A percentile compares a stretch with the other conserved stretches of the same genome.
Conservation (phyloP, 805 yeast genomes). For the Lipomyces sp. region DNA sequence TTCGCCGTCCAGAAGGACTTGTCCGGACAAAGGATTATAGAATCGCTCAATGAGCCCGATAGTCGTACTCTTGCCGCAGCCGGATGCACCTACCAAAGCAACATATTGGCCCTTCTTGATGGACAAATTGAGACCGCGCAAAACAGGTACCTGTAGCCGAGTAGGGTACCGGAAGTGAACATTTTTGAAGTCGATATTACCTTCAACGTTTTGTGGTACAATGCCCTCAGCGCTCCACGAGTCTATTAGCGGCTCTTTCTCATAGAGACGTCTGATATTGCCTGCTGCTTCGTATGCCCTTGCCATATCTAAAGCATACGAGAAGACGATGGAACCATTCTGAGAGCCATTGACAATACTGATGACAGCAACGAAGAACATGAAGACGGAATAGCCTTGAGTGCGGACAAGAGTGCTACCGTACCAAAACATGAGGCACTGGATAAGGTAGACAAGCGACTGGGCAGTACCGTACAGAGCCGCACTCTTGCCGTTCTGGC, state of each 20-base stretch:
- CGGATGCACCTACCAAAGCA: slow-evolving; percentile 87
- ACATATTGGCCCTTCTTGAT: slow-evolving; percentile 81
- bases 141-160: slow-evolving; percentile 41
- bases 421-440: slow-evolving; percentile 52
- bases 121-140: slow-evolving; percentile 39
- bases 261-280: slow-evolving; percentile 45
- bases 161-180: slow-evolving; percentile 45
- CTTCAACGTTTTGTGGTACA: slow-evolving; percentile 46
- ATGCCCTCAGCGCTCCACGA: slow-evolving; percentile 43
- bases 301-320: slow-evolving; percentile 53
- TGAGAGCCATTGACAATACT: slow-evolving; percentile 51
- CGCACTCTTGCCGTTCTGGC: slow-evolving; percentile 40
- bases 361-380: slow-evolving; percentile 49
- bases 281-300: slow-evolving; percentile 49
- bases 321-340: slow-evolving; percentile 49
- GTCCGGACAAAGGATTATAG: slow-evolving; percentile 57
- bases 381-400: slow-evolving; percentile 42
- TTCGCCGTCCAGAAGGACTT: slow-evolving; percentile 57
- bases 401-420: slow-evolving; percentile 47
- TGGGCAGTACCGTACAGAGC: slow-evolving; percentile 47
- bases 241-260: slow-evolving; percentile 47
- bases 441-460: slow-evolving; percentile 49
- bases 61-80: slow-evolving; percentile 54
- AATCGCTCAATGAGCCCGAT: slow-evolving; percentile 59
- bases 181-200: slow-evolving; percentile 57